Evolutionary conservation across 2,329 filamentous ascomycete genomes (phyloP), one percentile per base, ranked within the genome.

Genomic region (Aspergillus quadricinctus): DNA sequence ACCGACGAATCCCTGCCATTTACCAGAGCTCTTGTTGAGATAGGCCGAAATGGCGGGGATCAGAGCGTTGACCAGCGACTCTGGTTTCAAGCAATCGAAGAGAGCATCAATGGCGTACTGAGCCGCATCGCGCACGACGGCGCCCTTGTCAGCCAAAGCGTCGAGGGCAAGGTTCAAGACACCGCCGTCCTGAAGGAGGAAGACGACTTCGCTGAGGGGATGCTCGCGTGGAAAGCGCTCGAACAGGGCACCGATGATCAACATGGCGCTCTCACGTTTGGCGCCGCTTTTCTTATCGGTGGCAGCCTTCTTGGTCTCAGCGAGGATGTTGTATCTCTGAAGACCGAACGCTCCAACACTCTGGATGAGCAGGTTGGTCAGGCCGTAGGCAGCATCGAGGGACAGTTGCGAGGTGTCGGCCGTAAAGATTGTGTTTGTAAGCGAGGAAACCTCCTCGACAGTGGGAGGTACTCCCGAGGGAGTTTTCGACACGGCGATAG

Each of bases 1-100:
- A 58, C 89, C 92, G 53, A 97, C 90, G 17, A 90, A 90, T 58
- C 94, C 94, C 77, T 99, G 94, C 94, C 94, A 99, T 78, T 99
- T 99, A 63, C 90, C 92, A 17, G 91, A 89, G 69, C 85, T 86
- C 77, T 91, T 95, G 70, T 81, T 80, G 29, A 99, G 81, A 72
- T 97, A 97, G 52, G 81, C 76, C 60, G 81, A 77, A 43, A 99
- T 79, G 17, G 85, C 82, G 2, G 94, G 92, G 52, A 99, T 80
- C 45, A 99, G 82, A 21, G 89, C 92, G 61, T 85, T 83, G 52
- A 96, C 88, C 68, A 96, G 84, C 50, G 90, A 87, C 79, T 97
- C 94, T 55, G 91, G 79, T 69, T 84, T 87, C 61, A 99, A 79
- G 69, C 88, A 85, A 63, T 82, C 81, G 74, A 96, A 96, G 25